These are phyloP conservation scores for Lolium rigidum DNA, from an alignment of 176 grass and related monocot genomes.

Conservation along the genomic window DNA sequence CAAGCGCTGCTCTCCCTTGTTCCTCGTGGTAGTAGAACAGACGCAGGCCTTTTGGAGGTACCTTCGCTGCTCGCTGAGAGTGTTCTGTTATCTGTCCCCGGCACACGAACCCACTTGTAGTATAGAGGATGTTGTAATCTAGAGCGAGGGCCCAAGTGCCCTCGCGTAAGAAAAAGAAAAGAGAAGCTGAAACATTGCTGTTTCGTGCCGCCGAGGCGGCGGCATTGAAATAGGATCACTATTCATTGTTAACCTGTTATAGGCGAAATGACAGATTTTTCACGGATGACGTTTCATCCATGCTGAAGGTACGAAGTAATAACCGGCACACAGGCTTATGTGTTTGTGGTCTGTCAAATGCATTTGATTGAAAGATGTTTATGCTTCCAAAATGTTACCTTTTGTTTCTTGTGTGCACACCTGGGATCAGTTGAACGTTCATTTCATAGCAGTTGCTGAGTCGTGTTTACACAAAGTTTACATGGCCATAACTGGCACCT, in stretches of 20 bases:
- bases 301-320: slow-evolving; percentile 24
- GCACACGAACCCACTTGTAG: slow-evolving; percentile 46
- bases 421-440: background rate
- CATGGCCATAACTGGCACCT: background rate
- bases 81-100: slow-evolving; percentile 25
- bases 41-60: slow-evolving; percentile 20
- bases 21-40: background rate
- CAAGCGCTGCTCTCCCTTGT: slow-evolving; percentile 6
- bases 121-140: slow-evolving; percentile 53
- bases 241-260: slow-evolving; percentile 58
- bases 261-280: slow-evolving; percentile 40
- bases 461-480: background rate
- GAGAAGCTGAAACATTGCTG: slow-evolving; percentile 27
- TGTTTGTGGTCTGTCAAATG: background rate
- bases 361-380: no score
- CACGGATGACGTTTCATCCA: slow-evolving; percentile 33
- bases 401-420: background rate
- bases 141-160: slow-evolving; percentile 34
- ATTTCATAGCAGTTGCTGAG: background rate
- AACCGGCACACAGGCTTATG: background rate
- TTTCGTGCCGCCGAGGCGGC: slow-evolving; percentile 16
- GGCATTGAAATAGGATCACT: slow-evolving; percentile 36
- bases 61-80: background rate
- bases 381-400: background rate
- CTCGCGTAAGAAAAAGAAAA: slow-evolving; percentile 18